Evolutionary conservation across 257 asterid genomes (phyloP).

Genomic region (Marsdenia floribunda): DNA sequence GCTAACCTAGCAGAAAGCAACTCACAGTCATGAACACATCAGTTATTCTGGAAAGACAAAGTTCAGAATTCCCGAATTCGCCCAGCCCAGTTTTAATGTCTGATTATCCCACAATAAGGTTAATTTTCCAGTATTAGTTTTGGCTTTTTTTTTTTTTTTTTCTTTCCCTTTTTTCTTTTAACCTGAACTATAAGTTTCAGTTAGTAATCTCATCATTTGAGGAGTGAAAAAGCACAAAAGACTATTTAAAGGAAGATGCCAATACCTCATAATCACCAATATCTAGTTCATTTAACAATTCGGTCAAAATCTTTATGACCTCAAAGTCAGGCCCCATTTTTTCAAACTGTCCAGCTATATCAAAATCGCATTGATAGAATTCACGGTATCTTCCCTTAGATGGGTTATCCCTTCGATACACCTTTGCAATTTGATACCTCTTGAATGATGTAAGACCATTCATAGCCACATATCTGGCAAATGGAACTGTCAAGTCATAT

Average conservation of each 20-base stretch:
- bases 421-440: conserved; percentile 95
- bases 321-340: conserved; percentile 97
- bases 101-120: background rate
- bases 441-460: conserved; percentile 84
- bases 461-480: conserved; percentile 89
- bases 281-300: conserved; percentile 79
- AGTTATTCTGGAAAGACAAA: background rate
- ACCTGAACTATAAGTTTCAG: background rate
- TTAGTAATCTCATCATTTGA: background rate
- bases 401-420: conserved; percentile 92
- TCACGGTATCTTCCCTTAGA: conserved; percentile 96
- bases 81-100: background rate
- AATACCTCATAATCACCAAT: conserved; percentile 90
- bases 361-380: conserved; percentile 95
- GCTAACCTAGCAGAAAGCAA: background rate
- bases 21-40: background rate
- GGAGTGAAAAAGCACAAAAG: background rate
- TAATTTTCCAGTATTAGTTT: background rate
- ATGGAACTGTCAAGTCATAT: conserved; percentile 93
- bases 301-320: conserved; percentile 74
- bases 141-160: no score
- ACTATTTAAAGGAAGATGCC: background rate
- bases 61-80: background rate
- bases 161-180: no score
- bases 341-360: conserved; percentile 86